Percentiles rank a stretch among this genome's conserved stretches.
phyloP scores from a whole-genome alignment of 345 rosid genomes.

The Passiflora organensis region DNA sequence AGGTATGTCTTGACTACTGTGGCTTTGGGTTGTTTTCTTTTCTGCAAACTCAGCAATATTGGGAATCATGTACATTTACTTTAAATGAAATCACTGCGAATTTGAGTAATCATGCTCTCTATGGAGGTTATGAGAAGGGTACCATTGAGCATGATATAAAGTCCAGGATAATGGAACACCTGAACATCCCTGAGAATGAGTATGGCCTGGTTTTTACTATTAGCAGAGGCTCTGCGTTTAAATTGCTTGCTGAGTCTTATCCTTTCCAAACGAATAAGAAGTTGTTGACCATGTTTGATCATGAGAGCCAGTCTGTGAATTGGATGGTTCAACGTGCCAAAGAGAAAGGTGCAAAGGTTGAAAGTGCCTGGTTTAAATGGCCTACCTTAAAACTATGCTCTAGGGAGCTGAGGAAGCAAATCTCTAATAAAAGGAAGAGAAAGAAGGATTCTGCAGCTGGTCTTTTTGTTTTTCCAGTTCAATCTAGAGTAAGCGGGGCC shows the following conservation, averaged over 20 bases:
- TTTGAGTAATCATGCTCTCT: constrained; percentile 75
- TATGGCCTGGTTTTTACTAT: constrained; percentile 87
- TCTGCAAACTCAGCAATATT: constrained; percentile 55
- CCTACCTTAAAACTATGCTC: constrained; percentile 79
- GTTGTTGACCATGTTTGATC: constrained; percentile 82
- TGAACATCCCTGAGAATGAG: constrained; percentile 80
- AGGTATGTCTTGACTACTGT: constrained; percentile 94
- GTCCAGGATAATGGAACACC: constrained; percentile 72
- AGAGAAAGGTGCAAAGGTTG: constrained; percentile 77
- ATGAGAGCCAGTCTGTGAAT: constrained; percentile 87
- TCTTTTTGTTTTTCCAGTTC: constrained; percentile 78
- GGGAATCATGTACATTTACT: constrained; percentile 72
- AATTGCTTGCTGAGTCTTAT: constrained; percentile 73
- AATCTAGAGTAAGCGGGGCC: constrained; percentile 76
- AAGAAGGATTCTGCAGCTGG: constrained; percentile 78
- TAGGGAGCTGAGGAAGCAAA: constrained; percentile 66
- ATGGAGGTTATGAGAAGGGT: constrained; percentile 77
- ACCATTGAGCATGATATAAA: constrained; percentile 76
- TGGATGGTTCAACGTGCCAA: constrained; percentile 86
- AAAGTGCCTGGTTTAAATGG: constrained; percentile 91
- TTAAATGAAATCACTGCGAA: constrained; percentile 82
- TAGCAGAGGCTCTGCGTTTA: constrained; percentile 86
- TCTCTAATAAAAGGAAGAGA: constrained; percentile 66
- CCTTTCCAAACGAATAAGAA: constrained; percentile 69
- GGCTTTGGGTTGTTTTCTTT: constrained; percentile 85